Base-by-base conservation (phyloP, 805 yeast species). In the Yarrowia sp. region DNA sequence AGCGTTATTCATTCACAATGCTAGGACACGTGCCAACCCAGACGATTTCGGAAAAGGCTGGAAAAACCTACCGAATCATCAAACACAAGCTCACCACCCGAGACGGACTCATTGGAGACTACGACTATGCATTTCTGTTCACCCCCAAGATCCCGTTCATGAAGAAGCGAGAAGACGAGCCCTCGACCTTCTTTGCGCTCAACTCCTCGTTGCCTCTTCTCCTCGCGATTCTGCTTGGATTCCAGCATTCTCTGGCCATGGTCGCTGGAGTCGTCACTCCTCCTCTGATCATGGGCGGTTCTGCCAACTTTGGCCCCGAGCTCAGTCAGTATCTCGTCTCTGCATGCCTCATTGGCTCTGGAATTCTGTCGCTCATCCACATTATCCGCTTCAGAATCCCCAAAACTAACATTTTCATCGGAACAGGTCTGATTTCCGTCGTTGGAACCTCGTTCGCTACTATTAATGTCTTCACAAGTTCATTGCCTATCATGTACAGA, bases 371-470 rank as follows among this genome's bases (percentile, higher is more conserved):
- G 0, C 73, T 84, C 35, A 79, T 93, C 72, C 97, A 91, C 75
- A 89, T 92, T 75, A 88, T 96, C 9, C 84, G 97, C 70, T 87
- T 92, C 79, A 90, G 87, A 73, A 85, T 92, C 69, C 87, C 83
- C 26, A 84, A 83, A 59, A 91, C 97, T 3, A 87, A 86, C 36
- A 91, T 89, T 78, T 91, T 84, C 75, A 77, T 92, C 36, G 98
- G 97, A 46, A 91, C 97, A 0, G 98, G 98, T 45, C 79, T 92
- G 74, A 82, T 93, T 58, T 90, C 96, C 15, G 97, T 92, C 46
- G 96, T 92, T 19, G 98, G 97, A 72, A 90, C 97, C 15, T 89
- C 97, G 0, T 92, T 92, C 77, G 92, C 97, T 8, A 91, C 97
- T 36, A 89, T 92, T 74, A 83, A 94, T 38, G 89, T 92, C 74